Percentiles rank a stretch among this genome's conserved stretches.
These are phyloP conservation scores for Metarhizium brunneum DNA, from an alignment of 2,329 filamentous ascomycete genomes.

Conservation along the genomic window DNA sequence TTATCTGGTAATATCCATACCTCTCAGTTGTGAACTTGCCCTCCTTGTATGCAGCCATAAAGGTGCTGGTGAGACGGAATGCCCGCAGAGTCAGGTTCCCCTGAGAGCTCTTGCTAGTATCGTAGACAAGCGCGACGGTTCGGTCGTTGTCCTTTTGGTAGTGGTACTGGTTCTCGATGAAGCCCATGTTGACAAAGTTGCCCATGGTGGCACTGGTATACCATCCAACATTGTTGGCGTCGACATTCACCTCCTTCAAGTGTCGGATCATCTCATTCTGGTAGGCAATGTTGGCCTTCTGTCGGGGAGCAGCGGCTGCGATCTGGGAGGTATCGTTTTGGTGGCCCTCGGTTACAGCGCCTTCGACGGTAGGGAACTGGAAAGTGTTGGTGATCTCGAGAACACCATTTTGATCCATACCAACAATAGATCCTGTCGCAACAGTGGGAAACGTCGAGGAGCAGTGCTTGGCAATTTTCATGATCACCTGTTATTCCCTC, in stretches of 20 bases:
- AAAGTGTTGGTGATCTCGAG: constrained; percentile 94
- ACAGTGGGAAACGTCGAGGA: constrained; percentile 78
- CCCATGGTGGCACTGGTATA: constrained; percentile 98
- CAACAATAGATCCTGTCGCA: constrained; percentile 83
- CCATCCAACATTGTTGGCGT: constrained; percentile 97
- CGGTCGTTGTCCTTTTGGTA: constrained; percentile 94
- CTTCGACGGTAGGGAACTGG: constrained; percentile 79
- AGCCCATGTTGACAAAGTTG: constrained; percentile 90
- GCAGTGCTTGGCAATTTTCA: constrained; percentile 98
- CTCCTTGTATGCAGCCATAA: constrained; percentile 92
- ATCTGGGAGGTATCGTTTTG: constrained; percentile 66
- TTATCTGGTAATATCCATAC: constrained; percentile 39
- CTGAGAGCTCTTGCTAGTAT: constrained; percentile 90
- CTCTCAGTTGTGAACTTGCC: constrained; percentile 94
- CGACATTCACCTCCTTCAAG: constrained; percentile 93
- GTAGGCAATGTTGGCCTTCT: constrained; percentile 82
- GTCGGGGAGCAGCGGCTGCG: constrained; percentile 80
- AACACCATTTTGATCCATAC: constrained; percentile 75
- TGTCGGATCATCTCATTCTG: constrained; percentile 97
- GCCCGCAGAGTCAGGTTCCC: constrained; percentile 83
- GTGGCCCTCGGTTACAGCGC: constrained; percentile 59
- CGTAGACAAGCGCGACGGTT: constrained; percentile 84
- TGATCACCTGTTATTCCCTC: constrained; percentile 59
- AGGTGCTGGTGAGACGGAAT: constrained; percentile 78
- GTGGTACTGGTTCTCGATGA: constrained; percentile 96